A percentile compares a stretch with the other conserved stretches of the same genome.
Conservation (phyloP, 768 basidiomycete genomes). For the Lactarius indigo region DNA sequence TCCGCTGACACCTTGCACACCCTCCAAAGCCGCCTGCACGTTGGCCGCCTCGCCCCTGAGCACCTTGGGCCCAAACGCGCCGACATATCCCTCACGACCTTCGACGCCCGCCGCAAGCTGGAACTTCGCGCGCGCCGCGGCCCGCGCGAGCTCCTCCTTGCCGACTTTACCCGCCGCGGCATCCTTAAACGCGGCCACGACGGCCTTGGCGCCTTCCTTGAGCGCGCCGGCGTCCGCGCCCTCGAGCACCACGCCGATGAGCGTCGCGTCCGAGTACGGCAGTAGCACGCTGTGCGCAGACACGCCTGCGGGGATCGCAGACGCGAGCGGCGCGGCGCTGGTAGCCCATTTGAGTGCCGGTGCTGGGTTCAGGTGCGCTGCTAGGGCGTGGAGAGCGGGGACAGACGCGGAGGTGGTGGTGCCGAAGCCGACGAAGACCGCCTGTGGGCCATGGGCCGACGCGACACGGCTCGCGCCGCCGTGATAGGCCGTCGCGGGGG, state of each 20-base stretch:
- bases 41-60: constrained; percentile 56
- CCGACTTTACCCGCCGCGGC: constrained; percentile 43
- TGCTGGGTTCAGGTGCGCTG: constrained; percentile 73
- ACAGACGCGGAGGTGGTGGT: constrained; percentile 57
- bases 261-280: constrained; percentile 87
- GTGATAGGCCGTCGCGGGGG: constrained; percentile 54
- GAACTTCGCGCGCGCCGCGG: constrained; percentile 88
- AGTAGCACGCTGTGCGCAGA: constrained; percentile 73
- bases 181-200: constrained; percentile 61
- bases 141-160: constrained; percentile 71
- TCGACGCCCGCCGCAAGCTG: constrained; percentile 68
- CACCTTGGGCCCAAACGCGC: constrained; percentile 60
- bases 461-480: constrained; percentile 86
- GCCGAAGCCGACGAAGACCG: constrained; percentile 88
- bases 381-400: constrained; percentile 74
- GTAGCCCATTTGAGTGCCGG: constrained; percentile 86
- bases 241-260: constrained; percentile 81
- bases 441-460: constrained; percentile 56
- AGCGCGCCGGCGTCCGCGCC: constrained; percentile 60
- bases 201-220: constrained; percentile 63
- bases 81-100: constrained; percentile 60
- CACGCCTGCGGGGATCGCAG: constrained; percentile 53
- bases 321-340: constrained; percentile 65
- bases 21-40: constrained; percentile 57
- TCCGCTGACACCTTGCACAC: constrained; percentile 67